These are phyloP conservation scores for Aureobasidium uvarum DNA, from an alignment of 2,329 filamentous ascomycete species.

Conservation along the genomic window DNA sequence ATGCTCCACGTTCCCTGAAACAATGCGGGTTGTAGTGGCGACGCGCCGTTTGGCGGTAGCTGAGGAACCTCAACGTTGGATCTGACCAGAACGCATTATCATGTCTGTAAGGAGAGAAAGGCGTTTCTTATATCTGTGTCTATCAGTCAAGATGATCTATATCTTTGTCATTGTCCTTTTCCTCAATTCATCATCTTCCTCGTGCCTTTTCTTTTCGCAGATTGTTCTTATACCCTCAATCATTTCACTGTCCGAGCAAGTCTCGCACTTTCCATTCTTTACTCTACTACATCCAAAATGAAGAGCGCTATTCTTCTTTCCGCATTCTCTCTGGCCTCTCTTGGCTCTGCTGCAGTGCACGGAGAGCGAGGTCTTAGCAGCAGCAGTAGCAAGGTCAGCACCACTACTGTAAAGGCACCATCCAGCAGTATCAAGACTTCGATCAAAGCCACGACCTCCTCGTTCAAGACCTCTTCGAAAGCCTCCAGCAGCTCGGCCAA, in stretches of 20 bases:
- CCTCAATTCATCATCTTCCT: not conserved
- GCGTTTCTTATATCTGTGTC: constrained; percentile 2
- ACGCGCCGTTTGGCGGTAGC: constrained; percentile 18
- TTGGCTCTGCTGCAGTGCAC: constrained; percentile 19
- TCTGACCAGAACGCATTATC: constrained; percentile 9
- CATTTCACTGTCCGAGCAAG: not conserved
- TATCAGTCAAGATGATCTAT: constrained; percentile 21
- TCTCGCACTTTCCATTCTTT: not conserved
- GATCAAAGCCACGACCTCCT: not conserved
- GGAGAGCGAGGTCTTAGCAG: constrained; percentile 9
- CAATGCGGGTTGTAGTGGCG: constrained; percentile 21
- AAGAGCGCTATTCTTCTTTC: constrained; percentile 3
- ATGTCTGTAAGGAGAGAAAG: constrained; percentile 6
- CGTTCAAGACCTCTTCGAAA: not conserved
- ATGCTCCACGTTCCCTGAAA: constrained; percentile 1
- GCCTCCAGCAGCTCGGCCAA: constrained; percentile 1
- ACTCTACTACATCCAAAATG: not conserved
- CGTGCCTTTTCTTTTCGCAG: not conserved
- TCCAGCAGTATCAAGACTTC: constrained; percentile 16
- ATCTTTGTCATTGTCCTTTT: constrained; percentile 9
- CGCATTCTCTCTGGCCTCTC: constrained; percentile 18
- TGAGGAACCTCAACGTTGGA: constrained; percentile 12
- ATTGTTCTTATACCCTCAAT: not conserved
- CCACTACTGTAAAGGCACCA: not conserved
- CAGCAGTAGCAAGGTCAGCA: constrained; percentile 6